Evolutionary conservation across 768 basidiomycete genomes (phyloP).

Genomic region (Lactarius hatsudake): DNA sequence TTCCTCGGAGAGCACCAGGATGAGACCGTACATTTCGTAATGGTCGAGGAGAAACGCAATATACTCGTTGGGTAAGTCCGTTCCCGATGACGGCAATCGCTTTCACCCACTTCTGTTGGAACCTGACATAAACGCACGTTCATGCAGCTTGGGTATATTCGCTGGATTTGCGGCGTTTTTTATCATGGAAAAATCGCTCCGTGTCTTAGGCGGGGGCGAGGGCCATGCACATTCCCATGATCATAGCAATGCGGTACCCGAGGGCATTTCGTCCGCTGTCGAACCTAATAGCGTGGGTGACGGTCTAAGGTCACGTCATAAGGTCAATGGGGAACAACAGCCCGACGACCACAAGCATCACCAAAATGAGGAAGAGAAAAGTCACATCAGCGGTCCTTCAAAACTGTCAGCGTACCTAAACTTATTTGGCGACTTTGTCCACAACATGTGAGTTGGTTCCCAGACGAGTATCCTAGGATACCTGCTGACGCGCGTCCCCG

Average conservation of each 20-base stretch:
- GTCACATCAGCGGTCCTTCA: conserved; percentile 52
- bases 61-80: conserved; percentile 76
- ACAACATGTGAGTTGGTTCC: conserved; percentile 69
- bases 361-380: conserved; percentile 28
- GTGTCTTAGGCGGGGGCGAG: conserved; percentile 68
- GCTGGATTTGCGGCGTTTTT: conserved; percentile 88
- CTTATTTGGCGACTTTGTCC: conserved; percentile 89
- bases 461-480: conserved; percentile 22
- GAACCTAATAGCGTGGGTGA: conserved; percentile 41
- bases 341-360: conserved; percentile 29
- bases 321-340: conserved; percentile 29
- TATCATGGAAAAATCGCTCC: conserved; percentile 88
- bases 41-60: conserved; percentile 90
- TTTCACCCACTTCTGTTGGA: conserved; percentile 1
- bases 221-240: conserved; percentile 63
- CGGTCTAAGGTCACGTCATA: conserved; percentile 43
- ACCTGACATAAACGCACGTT: conserved; percentile 24
- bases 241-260: conserved; percentile 30
- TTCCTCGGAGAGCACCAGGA: conserved; percentile 88
- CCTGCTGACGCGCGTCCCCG: conserved; percentile 24
- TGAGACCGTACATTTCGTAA: conserved; percentile 67
- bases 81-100: conserved; percentile 10
- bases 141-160: conserved; percentile 70
- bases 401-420: conserved; percentile 91
- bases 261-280: conserved; percentile 46